Conservation (phyloP, 352 stramenopile species). For the Saprolegnia diclina region DNA sequence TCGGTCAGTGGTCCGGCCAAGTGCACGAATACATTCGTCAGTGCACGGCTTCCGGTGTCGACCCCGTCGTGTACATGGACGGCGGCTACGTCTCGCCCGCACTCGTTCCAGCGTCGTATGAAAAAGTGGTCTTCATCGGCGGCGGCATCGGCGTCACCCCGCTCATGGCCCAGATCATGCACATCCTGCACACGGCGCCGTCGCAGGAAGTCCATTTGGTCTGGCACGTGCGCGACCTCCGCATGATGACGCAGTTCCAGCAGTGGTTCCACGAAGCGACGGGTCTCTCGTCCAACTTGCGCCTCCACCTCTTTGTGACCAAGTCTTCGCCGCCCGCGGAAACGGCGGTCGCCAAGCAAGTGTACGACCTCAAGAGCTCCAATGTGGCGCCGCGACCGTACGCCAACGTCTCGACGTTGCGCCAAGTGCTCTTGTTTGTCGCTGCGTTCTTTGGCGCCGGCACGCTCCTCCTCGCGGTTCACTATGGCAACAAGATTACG, state of each 20-base stretch:
- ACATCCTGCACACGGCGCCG: constrained; percentile 13
- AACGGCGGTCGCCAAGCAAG: too few relatives aligned
- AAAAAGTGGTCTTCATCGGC: constrained; percentile 35
- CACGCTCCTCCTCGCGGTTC: constrained; percentile 58
- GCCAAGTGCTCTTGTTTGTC: constrained; percentile 76
- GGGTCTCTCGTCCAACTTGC: not conserved
- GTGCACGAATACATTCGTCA: constrained; percentile 39
- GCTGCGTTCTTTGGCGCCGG: constrained; percentile 73
- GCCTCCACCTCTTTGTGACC: constrained; percentile 17
- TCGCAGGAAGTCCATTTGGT: constrained; percentile 22
- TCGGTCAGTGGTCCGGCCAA: constrained; percentile 71
- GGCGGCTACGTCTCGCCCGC: constrained; percentile 47
- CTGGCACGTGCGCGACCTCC: constrained; percentile 15
- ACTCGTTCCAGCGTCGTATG: constrained; percentile 28
- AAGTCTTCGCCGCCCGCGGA: not conserved
- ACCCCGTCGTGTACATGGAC: constrained; percentile 57
- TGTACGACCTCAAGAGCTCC: not conserved
- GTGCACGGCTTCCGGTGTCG: not conserved
- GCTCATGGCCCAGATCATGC: constrained; percentile 23
- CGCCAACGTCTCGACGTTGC: constrained; percentile 24
- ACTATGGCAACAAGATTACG: constrained; percentile 63
- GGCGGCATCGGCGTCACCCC: constrained; percentile 32
- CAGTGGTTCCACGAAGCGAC: constrained; percentile 10
- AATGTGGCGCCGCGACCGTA: constrained; percentile 3
- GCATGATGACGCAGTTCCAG: constrained; percentile 25